These are phyloP conservation scores for Staphylotrichum tortipilum DNA, from an alignment of 495 filamentous ascomycete genomes.

Conservation along the genomic window DNA sequence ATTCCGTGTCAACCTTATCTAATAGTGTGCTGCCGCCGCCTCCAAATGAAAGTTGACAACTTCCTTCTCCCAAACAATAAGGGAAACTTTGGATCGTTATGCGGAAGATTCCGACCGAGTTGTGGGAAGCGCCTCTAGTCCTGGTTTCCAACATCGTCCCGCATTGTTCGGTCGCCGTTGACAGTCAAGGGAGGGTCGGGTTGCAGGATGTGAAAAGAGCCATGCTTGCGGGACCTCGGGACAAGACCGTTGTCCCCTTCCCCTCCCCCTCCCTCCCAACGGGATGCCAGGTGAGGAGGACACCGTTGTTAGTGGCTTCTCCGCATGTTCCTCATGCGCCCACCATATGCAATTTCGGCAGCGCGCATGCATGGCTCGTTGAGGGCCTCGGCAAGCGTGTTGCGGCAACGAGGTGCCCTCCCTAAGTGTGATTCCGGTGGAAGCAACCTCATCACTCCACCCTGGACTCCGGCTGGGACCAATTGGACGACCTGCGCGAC, in stretches of 20 bases:
- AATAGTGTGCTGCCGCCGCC: neutral
- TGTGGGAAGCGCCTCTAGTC: neutral
- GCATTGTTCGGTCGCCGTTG: no score
- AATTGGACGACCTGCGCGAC: conserved; percentile 2
- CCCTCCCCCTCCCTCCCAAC: no score
- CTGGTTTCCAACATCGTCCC: neutral
- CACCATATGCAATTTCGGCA: conserved; percentile 12
- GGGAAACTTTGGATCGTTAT: conserved; percentile 3
- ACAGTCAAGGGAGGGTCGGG: no score
- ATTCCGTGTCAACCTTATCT: conserved; percentile 16
- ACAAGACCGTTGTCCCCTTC: neutral
- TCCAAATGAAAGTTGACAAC: conserved; percentile 3
- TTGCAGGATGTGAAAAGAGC: neutral
- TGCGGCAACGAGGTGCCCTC: neutral
- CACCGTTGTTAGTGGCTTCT: neutral
- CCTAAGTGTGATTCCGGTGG: neutral
- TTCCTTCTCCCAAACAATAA: conserved; percentile 2
- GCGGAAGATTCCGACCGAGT: neutral
- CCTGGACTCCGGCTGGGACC: neutral
- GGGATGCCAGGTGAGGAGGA: neutral
- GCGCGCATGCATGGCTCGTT: conserved; percentile 7
- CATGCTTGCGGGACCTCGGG: neutral
- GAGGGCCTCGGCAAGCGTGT: neutral
- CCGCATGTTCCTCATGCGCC: conserved; percentile 1
- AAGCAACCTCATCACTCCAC: neutral